phyloP scores from a whole-genome alignment of 768 basidiomycete genomes.

The Paxillus ammoniavirescens region DNA sequence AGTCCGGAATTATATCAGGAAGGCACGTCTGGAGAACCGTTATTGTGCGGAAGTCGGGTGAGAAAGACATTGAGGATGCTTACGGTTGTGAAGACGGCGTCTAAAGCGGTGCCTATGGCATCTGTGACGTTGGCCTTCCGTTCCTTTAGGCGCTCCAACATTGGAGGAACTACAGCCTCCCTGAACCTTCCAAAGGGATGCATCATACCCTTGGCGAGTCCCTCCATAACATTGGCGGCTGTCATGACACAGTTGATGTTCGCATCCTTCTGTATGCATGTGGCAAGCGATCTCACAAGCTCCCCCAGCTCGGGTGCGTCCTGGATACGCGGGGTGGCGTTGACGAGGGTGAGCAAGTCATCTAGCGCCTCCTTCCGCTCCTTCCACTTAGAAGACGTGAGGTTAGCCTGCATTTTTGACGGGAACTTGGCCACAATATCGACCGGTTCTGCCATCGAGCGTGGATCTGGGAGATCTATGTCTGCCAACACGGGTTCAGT shows the following conservation, averaged over 20 bases:
- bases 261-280: slow-evolving; percentile 82
- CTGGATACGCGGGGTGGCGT: slow-evolving; percentile 70
- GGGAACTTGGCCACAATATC: slow-evolving; percentile 79
- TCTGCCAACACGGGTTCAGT: slow-evolving; percentile 35
- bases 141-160: slow-evolving; percentile 92
- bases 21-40: slow-evolving; percentile 60
- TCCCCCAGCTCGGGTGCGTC: slow-evolving; percentile 79
- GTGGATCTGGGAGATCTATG: slow-evolving; percentile 65
- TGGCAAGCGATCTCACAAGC: slow-evolving; percentile 71
- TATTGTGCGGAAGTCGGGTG: slow-evolving; percentile 1
- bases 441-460: slow-evolving; percentile 76
- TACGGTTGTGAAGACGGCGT: slow-evolving; percentile 85
- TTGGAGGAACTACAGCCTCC: slow-evolving; percentile 66
- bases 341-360: slow-evolving; percentile 70
- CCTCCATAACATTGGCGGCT: slow-evolving; percentile 83
- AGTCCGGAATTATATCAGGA: slow-evolving; percentile 79
- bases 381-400: slow-evolving; percentile 97
- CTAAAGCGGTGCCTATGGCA: slow-evolving; percentile 80
- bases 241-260: slow-evolving; percentile 95
- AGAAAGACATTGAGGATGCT: slow-evolving; percentile 28
- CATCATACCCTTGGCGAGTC: slow-evolving; percentile 81
- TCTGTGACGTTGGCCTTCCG: slow-evolving; percentile 90
- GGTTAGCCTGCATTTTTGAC: slow-evolving; percentile 62
- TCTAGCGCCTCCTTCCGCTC: slow-evolving; percentile 92
- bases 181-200: slow-evolving; percentile 70